Conservation (phyloP, 176 grass and related monocot genomes). For the Alloteropsis semialata region DNA sequence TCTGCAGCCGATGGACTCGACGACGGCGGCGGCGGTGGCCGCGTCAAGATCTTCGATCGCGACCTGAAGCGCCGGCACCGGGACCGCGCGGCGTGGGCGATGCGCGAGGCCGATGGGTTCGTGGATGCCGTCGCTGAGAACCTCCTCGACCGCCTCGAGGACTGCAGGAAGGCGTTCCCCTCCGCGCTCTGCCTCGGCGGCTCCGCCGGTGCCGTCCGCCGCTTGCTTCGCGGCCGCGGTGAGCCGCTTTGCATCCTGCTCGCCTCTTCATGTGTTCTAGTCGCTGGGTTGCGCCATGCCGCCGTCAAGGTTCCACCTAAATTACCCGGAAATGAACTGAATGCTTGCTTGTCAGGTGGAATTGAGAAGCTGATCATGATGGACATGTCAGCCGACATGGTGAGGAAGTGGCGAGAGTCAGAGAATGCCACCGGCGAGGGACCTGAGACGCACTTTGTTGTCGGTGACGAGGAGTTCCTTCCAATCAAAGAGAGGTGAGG, state of each 20-base stretch:
- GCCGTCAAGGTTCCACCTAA: background rate
- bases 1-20: background rate
- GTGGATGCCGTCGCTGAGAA: conserved; percentile 66
- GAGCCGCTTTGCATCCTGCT: background rate
- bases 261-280: background rate
- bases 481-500: conserved; percentile 81
- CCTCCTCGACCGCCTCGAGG: conserved; percentile 86
- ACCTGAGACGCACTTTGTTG: conserved; percentile 52
- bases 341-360: conserved; percentile 54
- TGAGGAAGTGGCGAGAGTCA: conserved; percentile 59
- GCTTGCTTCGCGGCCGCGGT: conserved; percentile 71
- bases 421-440: conserved; percentile 36
- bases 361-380: conserved; percentile 93
- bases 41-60: conserved; percentile 85
- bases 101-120: conserved; percentile 50
- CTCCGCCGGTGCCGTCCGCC: conserved; percentile 61
- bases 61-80: conserved; percentile 83
- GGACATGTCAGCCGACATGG: conserved; percentile 92
- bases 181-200: conserved; percentile 77
- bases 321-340: background rate
- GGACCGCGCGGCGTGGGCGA: conserved; percentile 85
- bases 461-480: conserved; percentile 88
- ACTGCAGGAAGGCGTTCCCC: conserved; percentile 80
- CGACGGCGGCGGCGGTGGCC: conserved; percentile 20
- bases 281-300: too few relatives aligned